Evolutionary conservation across 2,329 filamentous ascomycete species (phyloP).

Genomic region (Aspergillus melleus): DNA sequence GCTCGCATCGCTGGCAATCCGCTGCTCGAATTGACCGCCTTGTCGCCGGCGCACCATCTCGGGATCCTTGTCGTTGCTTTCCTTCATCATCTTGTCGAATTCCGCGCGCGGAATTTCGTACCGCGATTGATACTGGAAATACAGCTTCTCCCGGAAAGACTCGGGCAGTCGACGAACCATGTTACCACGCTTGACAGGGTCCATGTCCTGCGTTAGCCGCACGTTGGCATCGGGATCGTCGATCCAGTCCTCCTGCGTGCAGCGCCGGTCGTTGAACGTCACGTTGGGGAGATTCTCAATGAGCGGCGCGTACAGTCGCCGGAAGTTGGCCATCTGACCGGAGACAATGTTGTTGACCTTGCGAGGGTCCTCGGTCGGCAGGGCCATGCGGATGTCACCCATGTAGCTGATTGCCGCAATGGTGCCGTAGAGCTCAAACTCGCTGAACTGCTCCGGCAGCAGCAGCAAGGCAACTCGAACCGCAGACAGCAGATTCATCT

Average conservation of each 20-base stretch:
- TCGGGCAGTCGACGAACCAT: slow-evolving; percentile 92
- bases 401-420: slow-evolving; percentile 93
- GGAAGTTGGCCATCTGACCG: slow-evolving; percentile 88
- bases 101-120: slow-evolving; percentile 81
- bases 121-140: slow-evolving; percentile 92
- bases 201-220: slow-evolving; percentile 83
- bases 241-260: slow-evolving; percentile 61
- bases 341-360: slow-evolving; percentile 95
- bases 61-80: slow-evolving; percentile 66
- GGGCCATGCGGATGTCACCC: slow-evolving; percentile 91
- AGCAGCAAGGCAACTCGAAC: slow-evolving; percentile 86
- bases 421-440: slow-evolving; percentile 82
- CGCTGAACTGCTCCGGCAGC: slow-evolving; percentile 79
- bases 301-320: slow-evolving; percentile 84
- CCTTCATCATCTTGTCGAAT: slow-evolving; percentile 80
- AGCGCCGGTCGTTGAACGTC: slow-evolving; percentile 67
- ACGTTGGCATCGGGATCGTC: slow-evolving; percentile 65
- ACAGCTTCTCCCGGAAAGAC: slow-evolving; percentile 82
- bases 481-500: slow-evolving; percentile 91
- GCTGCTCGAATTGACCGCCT: slow-evolving; percentile 80
- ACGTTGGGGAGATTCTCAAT: slow-evolving; percentile 90
- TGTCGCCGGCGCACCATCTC: slow-evolving; percentile 69
- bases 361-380: slow-evolving; percentile 84
- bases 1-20: slow-evolving; percentile 72
- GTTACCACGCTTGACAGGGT: slow-evolving; percentile 83